phyloP scores from a whole-genome alignment of 2,329 filamentous ascomycete genomes.

The Fusarium sp. region DNA sequence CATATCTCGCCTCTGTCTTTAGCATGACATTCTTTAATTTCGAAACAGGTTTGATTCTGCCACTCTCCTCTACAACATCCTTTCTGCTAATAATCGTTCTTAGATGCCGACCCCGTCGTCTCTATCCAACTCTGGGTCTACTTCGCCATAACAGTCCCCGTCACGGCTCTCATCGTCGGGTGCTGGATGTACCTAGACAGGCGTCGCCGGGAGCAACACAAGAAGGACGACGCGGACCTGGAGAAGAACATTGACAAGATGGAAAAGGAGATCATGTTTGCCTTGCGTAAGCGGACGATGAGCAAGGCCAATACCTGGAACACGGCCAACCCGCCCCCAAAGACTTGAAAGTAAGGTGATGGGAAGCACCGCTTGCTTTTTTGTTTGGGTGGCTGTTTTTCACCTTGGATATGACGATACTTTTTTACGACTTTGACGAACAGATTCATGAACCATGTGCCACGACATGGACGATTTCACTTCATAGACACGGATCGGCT shows the following conservation, averaged over 20 bases:
- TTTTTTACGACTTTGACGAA: constrained; percentile 31
- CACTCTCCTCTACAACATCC: not conserved
- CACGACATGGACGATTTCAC: constrained; percentile 24
- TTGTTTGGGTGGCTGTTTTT: not conserved
- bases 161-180: constrained; percentile 63
- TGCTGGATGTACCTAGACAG: constrained; percentile 64
- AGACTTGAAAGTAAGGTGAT: constrained; percentile 16
- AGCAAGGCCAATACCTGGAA: constrained; percentile 64
- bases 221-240: constrained; percentile 59
- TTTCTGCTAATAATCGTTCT: constrained; percentile 2
- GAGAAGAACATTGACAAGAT: constrained; percentile 63
- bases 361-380: not conserved
- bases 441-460: constrained; percentile 15
- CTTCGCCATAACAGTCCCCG: constrained; percentile 66
- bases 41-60: constrained; percentile 51
- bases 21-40: constrained; percentile 74
- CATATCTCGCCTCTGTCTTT: constrained; percentile 68
- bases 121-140: constrained; percentile 67
- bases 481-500: constrained; percentile 11
- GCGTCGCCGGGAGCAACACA: constrained; percentile 58
- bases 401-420: constrained; percentile 7
- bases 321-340: constrained; percentile 48
- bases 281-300: constrained; percentile 64
- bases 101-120: constrained; percentile 53
- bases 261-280: constrained; percentile 64